Percentiles rank a stretch among this genome's conserved stretches.
phyloP scores from a whole-genome alignment of 305 asterid genomes.

The Fraxinus velutina region DNA sequence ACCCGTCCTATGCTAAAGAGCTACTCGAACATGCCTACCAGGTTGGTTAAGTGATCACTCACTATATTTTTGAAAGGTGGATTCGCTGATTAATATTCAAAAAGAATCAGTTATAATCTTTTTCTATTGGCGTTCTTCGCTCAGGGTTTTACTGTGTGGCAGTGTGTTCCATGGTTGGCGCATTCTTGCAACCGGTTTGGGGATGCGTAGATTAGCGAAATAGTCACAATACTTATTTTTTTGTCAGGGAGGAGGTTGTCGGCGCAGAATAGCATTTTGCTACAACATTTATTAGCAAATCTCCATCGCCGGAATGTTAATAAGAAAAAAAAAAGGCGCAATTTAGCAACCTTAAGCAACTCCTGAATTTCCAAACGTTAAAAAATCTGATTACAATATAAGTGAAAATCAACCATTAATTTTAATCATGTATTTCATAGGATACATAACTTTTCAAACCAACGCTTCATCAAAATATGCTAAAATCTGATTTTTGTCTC shows the following conservation, averaged over 20 bases:
- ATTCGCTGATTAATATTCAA: background rate
- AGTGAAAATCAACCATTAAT: background rate
- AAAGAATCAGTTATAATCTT: background rate
- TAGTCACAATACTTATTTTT: constrained; percentile 7
- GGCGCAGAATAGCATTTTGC: background rate
- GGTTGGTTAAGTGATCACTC: constrained; percentile 36
- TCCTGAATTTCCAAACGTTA: background rate
- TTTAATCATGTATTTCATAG: too few species aligned
- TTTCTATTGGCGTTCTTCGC: background rate
- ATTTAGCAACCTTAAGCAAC: background rate
- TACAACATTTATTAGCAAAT: background rate
- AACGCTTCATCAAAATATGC: too few species aligned
- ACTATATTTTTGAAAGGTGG: background rate
- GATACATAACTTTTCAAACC: too few species aligned
- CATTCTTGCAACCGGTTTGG: constrained; percentile 43
- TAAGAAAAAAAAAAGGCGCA: background rate
- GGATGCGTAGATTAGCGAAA: constrained; percentile 48
- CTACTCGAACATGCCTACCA: constrained; percentile 76
- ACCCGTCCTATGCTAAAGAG: constrained; percentile 62
- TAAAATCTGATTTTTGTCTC: too few species aligned
- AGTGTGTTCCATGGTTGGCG: constrained; percentile 32
- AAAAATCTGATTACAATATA: too few species aligned
- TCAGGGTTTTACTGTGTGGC: constrained; percentile 8
- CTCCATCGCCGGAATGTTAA: background rate
- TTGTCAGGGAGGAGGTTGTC: background rate